A percentile compares a stretch with the other conserved stretches of the same genome.
phyloP scores from a whole-genome alignment of 179 eudicot species.

The Silene noctiflora region DNA sequence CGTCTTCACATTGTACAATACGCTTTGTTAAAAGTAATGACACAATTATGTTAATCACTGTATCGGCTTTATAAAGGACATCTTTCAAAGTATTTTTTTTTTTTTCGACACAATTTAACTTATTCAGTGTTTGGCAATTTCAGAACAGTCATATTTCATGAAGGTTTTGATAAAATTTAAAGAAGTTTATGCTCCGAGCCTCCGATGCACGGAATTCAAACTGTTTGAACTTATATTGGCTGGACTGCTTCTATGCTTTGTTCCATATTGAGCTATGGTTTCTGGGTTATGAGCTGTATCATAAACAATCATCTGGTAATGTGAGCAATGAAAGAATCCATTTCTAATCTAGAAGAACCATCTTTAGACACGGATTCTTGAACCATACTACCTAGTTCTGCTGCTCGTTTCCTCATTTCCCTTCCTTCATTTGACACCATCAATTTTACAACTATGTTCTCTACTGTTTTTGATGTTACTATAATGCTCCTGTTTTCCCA shows the following conservation, averaged over 20 bases:
- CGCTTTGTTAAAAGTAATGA: too few species aligned
- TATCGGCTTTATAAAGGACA: background rate
- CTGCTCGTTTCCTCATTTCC: slow-evolving; percentile 46
- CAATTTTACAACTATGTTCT: slow-evolving; percentile 37
- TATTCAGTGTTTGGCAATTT: background rate
- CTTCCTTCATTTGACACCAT: slow-evolving; percentile 53
- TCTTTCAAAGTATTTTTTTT: background rate
- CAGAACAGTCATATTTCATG: too few species aligned
- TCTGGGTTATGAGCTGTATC: slow-evolving; percentile 16
- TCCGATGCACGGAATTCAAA: background rate
- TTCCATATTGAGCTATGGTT: background rate
- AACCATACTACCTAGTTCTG: slow-evolving; percentile 29
- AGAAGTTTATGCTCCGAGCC: too few species aligned
- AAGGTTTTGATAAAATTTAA: too few species aligned
- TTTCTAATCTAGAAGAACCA: too few species aligned
- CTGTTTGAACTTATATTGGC: background rate
- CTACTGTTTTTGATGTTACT: slow-evolving; percentile 31
- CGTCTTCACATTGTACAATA: too few species aligned
- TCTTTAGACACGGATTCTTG: slow-evolving; percentile 26
- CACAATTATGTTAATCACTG: background rate
- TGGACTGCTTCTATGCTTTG: background rate
- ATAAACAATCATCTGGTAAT: too few species aligned
- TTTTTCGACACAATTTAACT: background rate
- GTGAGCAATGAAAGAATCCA: too few species aligned
- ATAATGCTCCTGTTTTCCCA: slow-evolving; percentile 36